These are phyloP conservation scores for Microsporum audouinii DNA, from an alignment of 2,329 filamentous ascomycete species.

Conservation along the genomic window DNA sequence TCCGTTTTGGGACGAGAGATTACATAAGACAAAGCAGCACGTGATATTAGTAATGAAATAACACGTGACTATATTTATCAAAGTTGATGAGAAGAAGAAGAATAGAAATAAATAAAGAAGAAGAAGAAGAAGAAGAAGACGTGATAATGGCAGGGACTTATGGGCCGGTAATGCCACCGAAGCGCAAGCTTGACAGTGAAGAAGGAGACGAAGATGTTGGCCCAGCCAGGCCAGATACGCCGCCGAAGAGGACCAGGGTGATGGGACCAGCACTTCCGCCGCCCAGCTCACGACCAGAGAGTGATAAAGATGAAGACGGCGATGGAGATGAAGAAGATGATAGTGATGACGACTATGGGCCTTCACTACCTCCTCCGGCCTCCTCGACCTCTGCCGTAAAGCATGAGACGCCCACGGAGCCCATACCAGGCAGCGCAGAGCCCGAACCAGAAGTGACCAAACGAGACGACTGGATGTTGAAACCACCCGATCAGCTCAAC, in stretches of 20 bases:
- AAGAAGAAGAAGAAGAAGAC: not conserved
- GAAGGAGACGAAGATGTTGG: not conserved
- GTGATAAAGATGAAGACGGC: conserved; percentile 10
- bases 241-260: conserved; percentile 39
- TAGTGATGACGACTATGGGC: conserved; percentile 32
- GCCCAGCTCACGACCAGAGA: conserved; percentile 17
- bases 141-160: not conserved
- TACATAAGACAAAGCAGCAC: not conserved
- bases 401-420: not conserved
- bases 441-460: conserved; percentile 40
- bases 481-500: conserved; percentile 47
- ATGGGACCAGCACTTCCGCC: conserved; percentile 44
- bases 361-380: conserved; percentile 18
- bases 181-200: conserved; percentile 8
- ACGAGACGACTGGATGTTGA: conserved; percentile 76
- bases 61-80: not conserved
- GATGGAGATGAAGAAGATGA: conserved; percentile 23
- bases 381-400: not conserved
- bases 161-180: conserved; percentile 3
- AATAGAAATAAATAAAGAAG: not conserved
- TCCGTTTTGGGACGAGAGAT: not conserved
- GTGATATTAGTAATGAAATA: too few species aligned
- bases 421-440: conserved; percentile 8
- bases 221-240: not conserved
- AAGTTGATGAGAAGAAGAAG: not conserved